phyloP scores from a whole-genome alignment of 805 yeast species.

The Huiozyma sinensis region DNA sequence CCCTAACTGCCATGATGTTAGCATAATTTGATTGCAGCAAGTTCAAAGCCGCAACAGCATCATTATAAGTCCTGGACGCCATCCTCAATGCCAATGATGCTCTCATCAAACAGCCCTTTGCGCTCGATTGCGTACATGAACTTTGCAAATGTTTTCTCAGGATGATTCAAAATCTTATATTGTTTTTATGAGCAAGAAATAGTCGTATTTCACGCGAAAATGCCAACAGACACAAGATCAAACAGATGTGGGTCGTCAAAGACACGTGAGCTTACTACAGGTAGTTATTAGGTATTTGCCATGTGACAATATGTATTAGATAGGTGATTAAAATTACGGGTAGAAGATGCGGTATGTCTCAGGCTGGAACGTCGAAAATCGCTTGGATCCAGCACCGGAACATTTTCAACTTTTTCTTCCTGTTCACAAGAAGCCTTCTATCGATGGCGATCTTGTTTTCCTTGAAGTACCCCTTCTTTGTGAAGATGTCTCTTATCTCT shows the following conservation, averaged over 20 bases:
- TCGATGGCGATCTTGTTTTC: constrained; percentile 80
- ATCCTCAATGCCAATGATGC: constrained; percentile 12
- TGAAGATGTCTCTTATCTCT: constrained; percentile 68
- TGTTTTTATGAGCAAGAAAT: too few relatives aligned
- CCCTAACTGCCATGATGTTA: constrained; percentile 70
- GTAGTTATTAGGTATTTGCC: too few relatives aligned
- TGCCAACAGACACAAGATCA: too few relatives aligned
- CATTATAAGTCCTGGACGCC: constrained; percentile 32
- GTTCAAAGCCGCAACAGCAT: constrained; percentile 79
- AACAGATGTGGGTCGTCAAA: too few relatives aligned
- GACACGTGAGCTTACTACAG: too few relatives aligned
- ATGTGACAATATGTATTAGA: too few relatives aligned
- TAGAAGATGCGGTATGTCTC: not conserved
- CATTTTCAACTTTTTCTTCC: constrained; percentile 90
- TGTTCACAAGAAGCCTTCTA: constrained; percentile 78
- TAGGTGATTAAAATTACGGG: too few relatives aligned
- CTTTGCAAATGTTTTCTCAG: not conserved
- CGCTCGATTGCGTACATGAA: not conserved
- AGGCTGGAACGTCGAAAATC: constrained; percentile 45
- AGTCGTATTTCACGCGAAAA: too few relatives aligned
- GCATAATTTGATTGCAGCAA: constrained; percentile 86
- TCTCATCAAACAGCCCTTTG: constrained; percentile 7
- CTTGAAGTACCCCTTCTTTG: constrained; percentile 39
- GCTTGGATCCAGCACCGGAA: constrained; percentile 96
- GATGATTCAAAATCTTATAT: not conserved